Evolutionary conservation across 768 basidiomycete species (phyloP).

Genomic region (Cystofilobasidium capitatum): DNA sequence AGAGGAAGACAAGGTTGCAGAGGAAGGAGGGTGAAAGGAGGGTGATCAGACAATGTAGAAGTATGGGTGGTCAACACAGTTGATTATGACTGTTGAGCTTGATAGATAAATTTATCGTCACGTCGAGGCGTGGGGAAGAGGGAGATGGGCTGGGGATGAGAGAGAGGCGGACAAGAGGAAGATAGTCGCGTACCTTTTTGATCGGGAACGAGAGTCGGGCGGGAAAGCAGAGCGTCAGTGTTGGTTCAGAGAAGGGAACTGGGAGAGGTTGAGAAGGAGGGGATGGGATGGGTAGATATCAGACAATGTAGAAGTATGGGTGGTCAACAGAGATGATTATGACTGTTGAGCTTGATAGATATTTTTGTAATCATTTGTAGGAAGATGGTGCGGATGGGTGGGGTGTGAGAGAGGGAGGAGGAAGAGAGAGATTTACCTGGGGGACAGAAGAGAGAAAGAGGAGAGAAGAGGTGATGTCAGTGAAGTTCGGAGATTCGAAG

Average conservation of each 20-base stretch:
- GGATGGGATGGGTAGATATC: conserved; percentile 6
- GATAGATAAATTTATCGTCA: conserved; percentile 36
- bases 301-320: conserved; percentile 25
- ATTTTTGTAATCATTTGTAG: conserved; percentile 35
- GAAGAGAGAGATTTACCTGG: neutral
- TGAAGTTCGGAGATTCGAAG: neutral
- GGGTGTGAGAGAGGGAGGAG: neutral
- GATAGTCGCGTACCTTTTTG: neutral
- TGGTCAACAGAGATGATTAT: conserved; percentile 34
- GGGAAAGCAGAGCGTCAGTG: neutral
- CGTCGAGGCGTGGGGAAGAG: conserved; percentile 10
- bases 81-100: conserved; percentile 42
- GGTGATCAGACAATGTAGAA: conserved; percentile 3
- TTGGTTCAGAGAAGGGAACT: neutral
- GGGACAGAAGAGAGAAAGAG: neutral
- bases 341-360: conserved; percentile 42
- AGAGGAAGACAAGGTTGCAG: neutral
- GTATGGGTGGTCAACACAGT: conserved; percentile 28
- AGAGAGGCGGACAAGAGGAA: neutral
- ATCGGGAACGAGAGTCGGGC: neutral
- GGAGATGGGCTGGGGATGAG: neutral
- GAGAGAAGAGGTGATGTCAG: neutral
- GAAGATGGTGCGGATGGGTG: neutral
- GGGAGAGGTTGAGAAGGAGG: neutral
- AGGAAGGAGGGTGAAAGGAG: neutral